Evolutionary conservation across 2,329 filamentous ascomycete species (phyloP).

Genomic region (Venturiaceae sp.): DNA sequence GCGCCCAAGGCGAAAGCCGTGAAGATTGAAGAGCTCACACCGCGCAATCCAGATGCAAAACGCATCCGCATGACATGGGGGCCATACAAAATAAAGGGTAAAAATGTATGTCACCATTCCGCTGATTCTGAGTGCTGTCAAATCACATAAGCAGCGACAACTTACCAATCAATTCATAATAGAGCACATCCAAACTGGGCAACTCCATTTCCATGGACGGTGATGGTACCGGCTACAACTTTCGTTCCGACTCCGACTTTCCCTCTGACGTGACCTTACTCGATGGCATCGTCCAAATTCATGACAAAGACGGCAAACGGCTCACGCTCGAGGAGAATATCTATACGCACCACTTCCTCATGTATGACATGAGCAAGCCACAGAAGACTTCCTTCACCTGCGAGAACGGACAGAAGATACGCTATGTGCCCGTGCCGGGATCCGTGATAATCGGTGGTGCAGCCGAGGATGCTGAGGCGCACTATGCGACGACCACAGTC

Average conservation of each 20-base stretch:
- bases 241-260: neutral
- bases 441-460: constrained; percentile 5
- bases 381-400: neutral
- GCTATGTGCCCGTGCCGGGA: constrained; percentile 1
- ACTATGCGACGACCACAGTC: neutral
- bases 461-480: constrained; percentile 1
- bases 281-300: constrained; percentile 3
- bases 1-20: neutral
- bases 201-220: constrained; percentile 4
- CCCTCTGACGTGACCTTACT: constrained; percentile 3
- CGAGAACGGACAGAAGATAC: neutral
- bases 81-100: neutral
- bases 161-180: neutral
- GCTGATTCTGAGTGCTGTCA: neutral
- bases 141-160: neutral
- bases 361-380: neutral
- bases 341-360: constrained; percentile 5
- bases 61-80: constrained; percentile 5
- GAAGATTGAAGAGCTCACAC: constrained; percentile 1
- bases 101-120: neutral
- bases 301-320: neutral
- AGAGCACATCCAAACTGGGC: constrained; percentile 4
- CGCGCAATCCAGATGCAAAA: neutral
- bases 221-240: constrained; percentile 3
- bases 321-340: constrained; percentile 2